Conservation (phyloP, 768 basidiomycete species). For the Phlegmacium glaucopus region DNA sequence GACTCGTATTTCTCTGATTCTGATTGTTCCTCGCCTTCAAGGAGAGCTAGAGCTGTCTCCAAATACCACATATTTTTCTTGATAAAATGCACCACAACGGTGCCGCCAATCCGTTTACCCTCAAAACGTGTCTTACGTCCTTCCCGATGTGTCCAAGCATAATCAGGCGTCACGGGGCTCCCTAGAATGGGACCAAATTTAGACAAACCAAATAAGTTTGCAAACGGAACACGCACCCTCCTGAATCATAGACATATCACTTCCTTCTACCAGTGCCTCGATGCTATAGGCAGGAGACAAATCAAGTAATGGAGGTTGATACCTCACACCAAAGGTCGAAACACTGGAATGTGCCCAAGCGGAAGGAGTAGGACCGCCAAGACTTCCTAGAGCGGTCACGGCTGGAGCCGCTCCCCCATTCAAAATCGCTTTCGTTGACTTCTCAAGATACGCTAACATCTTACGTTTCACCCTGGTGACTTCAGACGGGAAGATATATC, state of each 20-base stretch:
- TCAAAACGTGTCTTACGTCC: constrained; percentile 64
- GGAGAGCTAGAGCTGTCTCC: constrained; percentile 85
- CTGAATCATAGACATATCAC: constrained; percentile 68
- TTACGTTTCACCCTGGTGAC: constrained; percentile 62
- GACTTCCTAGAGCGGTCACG: constrained; percentile 18
- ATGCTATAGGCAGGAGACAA: constrained; percentile 69
- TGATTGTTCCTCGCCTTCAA: constrained; percentile 74
- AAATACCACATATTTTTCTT: constrained; percentile 97
- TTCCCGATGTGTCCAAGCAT: constrained; percentile 74
- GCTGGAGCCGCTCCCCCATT: constrained; percentile 17
- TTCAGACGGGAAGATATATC: constrained; percentile 92
- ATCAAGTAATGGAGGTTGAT: constrained; percentile 63
- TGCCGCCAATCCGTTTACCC: constrained; percentile 79
- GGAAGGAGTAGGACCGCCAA: constrained; percentile 42
- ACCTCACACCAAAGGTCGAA: constrained; percentile 76
- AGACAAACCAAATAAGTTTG: constrained; percentile 1
- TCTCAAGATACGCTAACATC: constrained; percentile 52
- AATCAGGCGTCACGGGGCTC: constrained; percentile 52
- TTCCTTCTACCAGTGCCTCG: constrained; percentile 93
- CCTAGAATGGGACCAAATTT: constrained; percentile 30
- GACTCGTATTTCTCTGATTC: constrained; percentile 45
- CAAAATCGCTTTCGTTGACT: constrained; percentile 33
- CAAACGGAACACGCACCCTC: constrained; percentile 44
- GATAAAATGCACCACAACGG: constrained; percentile 94
- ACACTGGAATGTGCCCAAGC: constrained; percentile 82